Percentiles rank a stretch among this genome's conserved stretches.
phyloP scores from a whole-genome alignment of 768 basidiomycete species.

The Daedaleopsis nitida region DNA sequence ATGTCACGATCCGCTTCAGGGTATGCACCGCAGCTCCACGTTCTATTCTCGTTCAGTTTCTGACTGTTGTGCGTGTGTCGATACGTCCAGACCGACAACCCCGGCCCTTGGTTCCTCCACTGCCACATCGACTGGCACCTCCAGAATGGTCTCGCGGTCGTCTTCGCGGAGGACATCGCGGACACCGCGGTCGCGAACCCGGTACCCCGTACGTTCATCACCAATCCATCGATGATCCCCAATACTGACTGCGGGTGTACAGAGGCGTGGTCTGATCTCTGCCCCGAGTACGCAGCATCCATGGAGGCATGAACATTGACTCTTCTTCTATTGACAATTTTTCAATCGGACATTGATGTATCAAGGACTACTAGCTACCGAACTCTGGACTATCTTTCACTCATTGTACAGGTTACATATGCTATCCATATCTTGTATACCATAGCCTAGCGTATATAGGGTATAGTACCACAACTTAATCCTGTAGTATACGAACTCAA shows the following conservation, averaged over 20 bases:
- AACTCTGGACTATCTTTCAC: too few relatives aligned
- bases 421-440: too few relatives aligned
- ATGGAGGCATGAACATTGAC: neutral
- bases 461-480: too few relatives aligned
- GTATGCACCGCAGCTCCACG: neutral
- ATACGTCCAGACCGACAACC: slow-evolving; percentile 17
- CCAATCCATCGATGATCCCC: neutral
- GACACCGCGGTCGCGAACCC: neutral
- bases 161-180: slow-evolving; percentile 17
- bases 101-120: slow-evolving; percentile 22
- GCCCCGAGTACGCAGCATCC: slow-evolving; percentile 11
- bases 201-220: slow-evolving; percentile 5
- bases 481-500: too few relatives aligned
- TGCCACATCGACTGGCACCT: slow-evolving; percentile 23
- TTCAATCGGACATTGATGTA: too few relatives aligned
- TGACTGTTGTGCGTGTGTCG: neutral
- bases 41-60: neutral
- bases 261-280: slow-evolving; percentile 16
- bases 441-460: too few relatives aligned
- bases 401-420: too few relatives aligned
- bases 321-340: neutral
- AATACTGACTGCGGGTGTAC: neutral
- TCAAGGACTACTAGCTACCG: too few relatives aligned
- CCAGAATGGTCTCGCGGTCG: slow-evolving; percentile 16
- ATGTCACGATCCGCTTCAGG: slow-evolving; percentile 23